Percentiles rank a stretch among this genome's conserved stretches.
phyloP scores from a whole-genome alignment of 306 rosid species.

The Trifolium fragiferum region DNA sequence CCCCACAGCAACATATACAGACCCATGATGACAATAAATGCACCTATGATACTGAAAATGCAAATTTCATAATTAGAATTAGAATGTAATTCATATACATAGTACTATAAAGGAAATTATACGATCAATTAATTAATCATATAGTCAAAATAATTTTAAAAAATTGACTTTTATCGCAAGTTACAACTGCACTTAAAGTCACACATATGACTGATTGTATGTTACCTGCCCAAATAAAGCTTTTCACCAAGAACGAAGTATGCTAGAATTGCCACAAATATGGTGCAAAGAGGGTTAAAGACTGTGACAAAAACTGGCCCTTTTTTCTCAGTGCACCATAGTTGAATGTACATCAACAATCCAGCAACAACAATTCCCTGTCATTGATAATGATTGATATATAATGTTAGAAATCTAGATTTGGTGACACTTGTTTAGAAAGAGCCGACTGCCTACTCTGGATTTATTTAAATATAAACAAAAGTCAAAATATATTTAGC shows the following conservation, averaged over 20 bases:
- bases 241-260: conserved; percentile 84
- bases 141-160: no score
- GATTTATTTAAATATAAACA: no score
- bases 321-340: conserved; percentile 74
- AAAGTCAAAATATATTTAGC: no score
- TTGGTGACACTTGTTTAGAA: neutral
- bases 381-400: conserved; percentile 29
- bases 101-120: no score
- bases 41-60: conserved; percentile 61
- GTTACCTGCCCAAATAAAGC: conserved; percentile 75
- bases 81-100: no score
- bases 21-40: conserved; percentile 65
- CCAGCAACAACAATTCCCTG: conserved; percentile 77
- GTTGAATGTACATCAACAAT: conserved; percentile 59
- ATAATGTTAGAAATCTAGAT: conserved; percentile 2
- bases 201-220: no score
- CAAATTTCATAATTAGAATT: conserved; percentile 2
- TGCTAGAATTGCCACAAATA: conserved; percentile 71
- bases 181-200: no score
- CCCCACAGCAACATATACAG: conserved; percentile 83
- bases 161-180: no score
- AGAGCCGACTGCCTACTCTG: neutral
- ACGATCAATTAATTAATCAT: no score
- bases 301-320: conserved; percentile 92
- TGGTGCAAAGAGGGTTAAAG: conserved; percentile 67